Conservation (phyloP, 2,329 filamentous ascomycete genomes). For the Alternaria brassicae region DNA sequence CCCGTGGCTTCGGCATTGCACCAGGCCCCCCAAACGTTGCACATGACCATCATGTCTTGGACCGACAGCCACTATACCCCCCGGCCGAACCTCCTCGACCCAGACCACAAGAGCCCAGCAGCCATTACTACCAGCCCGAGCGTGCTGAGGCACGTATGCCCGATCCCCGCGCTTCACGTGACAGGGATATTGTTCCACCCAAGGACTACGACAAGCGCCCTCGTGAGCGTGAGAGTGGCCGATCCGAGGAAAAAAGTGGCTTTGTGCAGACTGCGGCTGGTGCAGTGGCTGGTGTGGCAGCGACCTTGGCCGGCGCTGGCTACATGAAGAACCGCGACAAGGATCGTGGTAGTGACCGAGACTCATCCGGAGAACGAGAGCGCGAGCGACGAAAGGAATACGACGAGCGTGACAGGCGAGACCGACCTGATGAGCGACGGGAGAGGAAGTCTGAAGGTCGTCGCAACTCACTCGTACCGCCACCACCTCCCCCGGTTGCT, state of each 20-base stretch:
- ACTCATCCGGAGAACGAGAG: conserved; percentile 43
- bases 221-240: conserved; percentile 39
- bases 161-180: conserved; percentile 34
- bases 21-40: conserved; percentile 24
- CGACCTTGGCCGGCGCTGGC: conserved; percentile 39
- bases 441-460: conserved; percentile 29
- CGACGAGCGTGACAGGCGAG: conserved; percentile 41
- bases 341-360: conserved; percentile 29
- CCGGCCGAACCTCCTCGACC: conserved; percentile 25
- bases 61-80: conserved; percentile 44
- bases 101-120: conserved; percentile 26
- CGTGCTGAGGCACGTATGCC: conserved; percentile 41
- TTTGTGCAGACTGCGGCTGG: conserved; percentile 38
- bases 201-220: conserved; percentile 44
- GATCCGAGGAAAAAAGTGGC: conserved; percentile 11
- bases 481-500: conserved; percentile 24
- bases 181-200: conserved; percentile 29
- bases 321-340: conserved; percentile 43
- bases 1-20: conserved; percentile 58
- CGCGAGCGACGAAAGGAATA: conserved; percentile 48
- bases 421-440: conserved; percentile 38
- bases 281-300: conserved; percentile 40
- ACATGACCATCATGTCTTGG: conserved; percentile 50
- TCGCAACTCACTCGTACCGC: conserved; percentile 25
- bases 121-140: conserved; percentile 36